Conservation (phyloP, 768 basidiomycete species). For the Mycena capillaripes region DNA sequence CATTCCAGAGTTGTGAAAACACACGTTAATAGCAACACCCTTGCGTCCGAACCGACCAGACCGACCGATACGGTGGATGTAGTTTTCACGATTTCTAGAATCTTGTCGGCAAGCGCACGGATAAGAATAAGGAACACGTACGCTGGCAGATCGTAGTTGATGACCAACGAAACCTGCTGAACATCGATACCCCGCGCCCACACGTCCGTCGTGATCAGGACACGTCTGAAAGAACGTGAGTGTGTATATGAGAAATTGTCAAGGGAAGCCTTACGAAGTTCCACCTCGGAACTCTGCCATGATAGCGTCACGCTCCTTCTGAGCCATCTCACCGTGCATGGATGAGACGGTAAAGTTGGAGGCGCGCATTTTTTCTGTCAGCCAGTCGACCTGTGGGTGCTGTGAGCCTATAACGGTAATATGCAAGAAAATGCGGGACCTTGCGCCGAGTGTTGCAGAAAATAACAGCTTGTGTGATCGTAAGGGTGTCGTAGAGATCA, state of each 20-base stretch:
- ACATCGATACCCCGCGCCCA: slow-evolving; percentile 99
- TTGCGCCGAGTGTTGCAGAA: slow-evolving; percentile 99
- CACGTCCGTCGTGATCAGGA: slow-evolving; percentile 95
- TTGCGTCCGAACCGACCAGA: slow-evolving; percentile 99
- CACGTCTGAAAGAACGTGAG: slow-evolving; percentile 70
- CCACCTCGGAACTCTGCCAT: slow-evolving; percentile 97
- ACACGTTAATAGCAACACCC: slow-evolving; percentile 98
- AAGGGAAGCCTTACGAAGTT: slow-evolving; percentile 75
- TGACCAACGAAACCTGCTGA: slow-evolving; percentile 96
- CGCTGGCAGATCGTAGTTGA: slow-evolving; percentile 97
- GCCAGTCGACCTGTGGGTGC: slow-evolving; percentile 86
- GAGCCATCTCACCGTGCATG: slow-evolving; percentile 97
- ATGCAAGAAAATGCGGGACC: slow-evolving; percentile 57
- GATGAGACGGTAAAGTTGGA: slow-evolving; percentile 98
- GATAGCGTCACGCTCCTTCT: slow-evolving; percentile 95
- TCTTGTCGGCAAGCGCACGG: slow-evolving; percentile 26
- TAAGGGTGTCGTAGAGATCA: slow-evolving; percentile 97
- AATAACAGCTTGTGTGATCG: slow-evolving; percentile 99
- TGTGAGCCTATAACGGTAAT: slow-evolving; percentile 21
- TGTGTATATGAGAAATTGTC: slow-evolving; percentile 23
- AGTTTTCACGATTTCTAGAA: slow-evolving; percentile 94
- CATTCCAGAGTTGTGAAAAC: slow-evolving; percentile 43
- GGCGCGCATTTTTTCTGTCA: slow-evolving; percentile 98
- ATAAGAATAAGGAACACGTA: slow-evolving; percentile 54
- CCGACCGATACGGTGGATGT: slow-evolving; percentile 99